Evolutionary conservation across 257 asterid species (phyloP).

Genomic region (Ehretia macrophylla): DNA sequence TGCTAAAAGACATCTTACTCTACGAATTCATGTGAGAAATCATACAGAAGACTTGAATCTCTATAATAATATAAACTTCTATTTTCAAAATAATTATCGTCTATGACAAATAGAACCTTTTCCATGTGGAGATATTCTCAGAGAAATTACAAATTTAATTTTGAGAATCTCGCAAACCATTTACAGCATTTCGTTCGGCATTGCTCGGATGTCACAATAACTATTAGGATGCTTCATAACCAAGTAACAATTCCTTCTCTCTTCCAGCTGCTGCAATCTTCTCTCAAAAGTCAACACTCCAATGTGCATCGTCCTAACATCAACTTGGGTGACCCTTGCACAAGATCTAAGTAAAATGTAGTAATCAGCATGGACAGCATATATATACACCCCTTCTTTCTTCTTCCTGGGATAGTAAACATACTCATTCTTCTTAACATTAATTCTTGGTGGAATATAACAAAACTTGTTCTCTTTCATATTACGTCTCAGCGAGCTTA

Average conservation of each 20-base stretch:
- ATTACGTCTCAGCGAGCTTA: slow-evolving; percentile 50
- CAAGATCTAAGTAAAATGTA: slow-evolving; percentile 67
- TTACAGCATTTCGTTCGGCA: not conserved
- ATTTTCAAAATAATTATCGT: too few relatives aligned
- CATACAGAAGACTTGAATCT: too few relatives aligned
- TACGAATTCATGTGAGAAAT: too few relatives aligned
- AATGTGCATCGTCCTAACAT: slow-evolving; percentile 57
- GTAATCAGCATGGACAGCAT: slow-evolving; percentile 82
- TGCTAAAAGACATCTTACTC: too few relatives aligned
- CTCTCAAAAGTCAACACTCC: slow-evolving; percentile 70
- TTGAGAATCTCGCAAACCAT: not conserved
- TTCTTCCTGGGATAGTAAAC: slow-evolving; percentile 48
- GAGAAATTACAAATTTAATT: too few relatives aligned
- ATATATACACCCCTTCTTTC: slow-evolving; percentile 39
- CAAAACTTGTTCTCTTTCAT: slow-evolving; percentile 64
- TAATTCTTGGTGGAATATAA: slow-evolving; percentile 58
- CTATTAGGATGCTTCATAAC: slow-evolving; percentile 15
- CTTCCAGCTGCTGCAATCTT: slow-evolving; percentile 55
- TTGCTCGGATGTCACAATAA: slow-evolving; percentile 29
- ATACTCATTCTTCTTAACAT: slow-evolving; percentile 32
- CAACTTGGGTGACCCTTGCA: slow-evolving; percentile 67
- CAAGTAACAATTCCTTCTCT: slow-evolving; percentile 37
- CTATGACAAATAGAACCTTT: too few relatives aligned
- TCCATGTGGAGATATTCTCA: too few relatives aligned
- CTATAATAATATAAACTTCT: too few relatives aligned